Conservation (phyloP, 768 basidiomycete genomes). For the Hydnomerulius pinastri region DNA sequence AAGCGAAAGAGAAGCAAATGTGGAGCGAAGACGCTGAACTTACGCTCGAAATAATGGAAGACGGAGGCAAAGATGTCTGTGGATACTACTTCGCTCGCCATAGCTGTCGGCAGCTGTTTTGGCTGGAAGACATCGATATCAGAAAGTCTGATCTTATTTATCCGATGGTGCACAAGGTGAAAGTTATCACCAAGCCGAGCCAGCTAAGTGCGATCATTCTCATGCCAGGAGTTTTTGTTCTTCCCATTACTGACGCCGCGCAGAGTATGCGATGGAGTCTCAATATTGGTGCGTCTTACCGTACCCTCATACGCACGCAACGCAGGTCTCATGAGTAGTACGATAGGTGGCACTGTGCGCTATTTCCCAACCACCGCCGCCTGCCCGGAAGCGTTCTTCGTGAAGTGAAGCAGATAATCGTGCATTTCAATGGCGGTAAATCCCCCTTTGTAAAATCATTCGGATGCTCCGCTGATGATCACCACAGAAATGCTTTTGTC, state of each 20-base stretch:
- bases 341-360: background rate
- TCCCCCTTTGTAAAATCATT: background rate
- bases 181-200: background rate
- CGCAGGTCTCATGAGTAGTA: background rate
- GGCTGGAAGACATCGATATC: conserved; percentile 13
- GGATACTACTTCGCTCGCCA: conserved; percentile 52
- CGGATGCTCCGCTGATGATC: background rate
- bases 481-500: background rate
- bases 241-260: background rate
- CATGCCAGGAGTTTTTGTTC: background rate
- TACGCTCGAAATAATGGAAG: background rate
- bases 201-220: background rate
- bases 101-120: conserved; percentile 43
- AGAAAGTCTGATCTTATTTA: background rate
- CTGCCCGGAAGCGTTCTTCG: background rate
- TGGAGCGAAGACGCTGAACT: no score
- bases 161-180: background rate
- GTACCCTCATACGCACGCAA: background rate
- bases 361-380: no score
- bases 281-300: conserved; percentile 3
- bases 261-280: conserved; percentile 4
- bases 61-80: background rate
- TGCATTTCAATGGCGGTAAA: background rate
- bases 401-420: background rate
- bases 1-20: no score